A percentile compares a stretch with the other conserved stretches of the same genome.
Conservation (phyloP, 805 yeast species). For the Teunomyces kruisii region DNA sequence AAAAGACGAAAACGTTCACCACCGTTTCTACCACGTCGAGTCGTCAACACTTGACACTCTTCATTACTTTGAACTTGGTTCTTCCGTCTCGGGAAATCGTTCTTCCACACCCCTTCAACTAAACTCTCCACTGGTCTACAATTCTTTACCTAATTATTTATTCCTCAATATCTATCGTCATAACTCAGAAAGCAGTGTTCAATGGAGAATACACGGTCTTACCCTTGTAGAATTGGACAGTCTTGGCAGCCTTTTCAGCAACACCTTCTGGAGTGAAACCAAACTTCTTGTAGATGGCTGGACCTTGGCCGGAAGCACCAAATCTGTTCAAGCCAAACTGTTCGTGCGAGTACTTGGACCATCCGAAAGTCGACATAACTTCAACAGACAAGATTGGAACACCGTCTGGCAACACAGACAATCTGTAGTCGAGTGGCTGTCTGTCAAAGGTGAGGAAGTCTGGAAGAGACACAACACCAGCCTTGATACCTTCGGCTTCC, state of each 20-base stretch:
- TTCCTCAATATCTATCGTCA: no score
- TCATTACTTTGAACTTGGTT: no score
- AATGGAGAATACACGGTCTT: constrained; percentile 70
- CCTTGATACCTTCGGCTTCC: constrained; percentile 63
- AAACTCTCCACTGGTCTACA: no score
- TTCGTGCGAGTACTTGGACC: constrained; percentile 95
- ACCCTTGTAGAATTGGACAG: constrained; percentile 82
- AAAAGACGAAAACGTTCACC: no score
- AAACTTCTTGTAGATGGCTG: constrained; percentile 76
- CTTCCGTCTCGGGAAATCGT: no score
- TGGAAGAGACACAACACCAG: constrained; percentile 87
- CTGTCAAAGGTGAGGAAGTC: constrained; percentile 87
- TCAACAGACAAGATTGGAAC: constrained; percentile 91
- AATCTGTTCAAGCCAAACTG: constrained; percentile 94
- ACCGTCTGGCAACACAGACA: constrained; percentile 91
- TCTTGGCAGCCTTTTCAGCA: constrained; percentile 79
- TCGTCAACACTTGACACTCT: no score
- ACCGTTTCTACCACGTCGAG: no score
- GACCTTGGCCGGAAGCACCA: constrained; percentile 94
- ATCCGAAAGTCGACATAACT: constrained; percentile 87
- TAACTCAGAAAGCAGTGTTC: constrained; percentile 65
- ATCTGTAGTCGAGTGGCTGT: constrained; percentile 77
- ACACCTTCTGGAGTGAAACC: constrained; percentile 93
- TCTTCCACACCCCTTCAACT: no score
- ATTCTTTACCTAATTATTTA: no score